phyloP scores from a whole-genome alignment of 2,329 filamentous ascomycete genomes.

The Penicillium sp. region DNA sequence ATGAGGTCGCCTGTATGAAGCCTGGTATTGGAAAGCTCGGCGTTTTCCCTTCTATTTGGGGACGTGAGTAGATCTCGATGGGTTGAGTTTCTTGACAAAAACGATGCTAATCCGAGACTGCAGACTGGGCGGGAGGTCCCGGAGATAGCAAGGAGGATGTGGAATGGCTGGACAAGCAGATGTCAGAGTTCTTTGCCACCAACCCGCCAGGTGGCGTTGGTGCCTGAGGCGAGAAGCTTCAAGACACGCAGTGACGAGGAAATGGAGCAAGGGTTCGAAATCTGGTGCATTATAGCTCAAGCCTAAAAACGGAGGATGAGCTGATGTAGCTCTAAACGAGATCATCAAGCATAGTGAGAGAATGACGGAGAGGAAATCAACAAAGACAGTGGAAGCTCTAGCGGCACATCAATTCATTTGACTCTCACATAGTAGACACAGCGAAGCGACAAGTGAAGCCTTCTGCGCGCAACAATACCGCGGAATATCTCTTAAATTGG shows the following conservation, averaged over 20 bases:
- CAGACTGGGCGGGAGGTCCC: conserved; percentile 66
- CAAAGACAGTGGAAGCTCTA: neutral
- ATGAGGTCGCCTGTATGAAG: conserved; percentile 67
- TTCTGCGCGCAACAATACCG: too few species aligned
- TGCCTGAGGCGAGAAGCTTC: conserved; percentile 8
- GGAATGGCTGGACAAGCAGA: conserved; percentile 68
- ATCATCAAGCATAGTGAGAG: neutral
- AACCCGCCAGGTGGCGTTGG: conserved; percentile 8
- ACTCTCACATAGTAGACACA: neutral
- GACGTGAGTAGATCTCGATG: conserved; percentile 49
- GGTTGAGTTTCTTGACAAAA: neutral
- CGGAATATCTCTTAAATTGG: too few species aligned
- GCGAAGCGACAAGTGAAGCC: too few species aligned
- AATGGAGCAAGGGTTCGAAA: neutral
- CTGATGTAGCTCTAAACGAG: neutral
- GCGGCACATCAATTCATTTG: neutral
- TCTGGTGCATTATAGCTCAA: neutral
- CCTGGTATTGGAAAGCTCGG: conserved; percentile 59
- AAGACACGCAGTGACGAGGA: neutral
- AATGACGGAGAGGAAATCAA: neutral
- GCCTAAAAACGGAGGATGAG: neutral
- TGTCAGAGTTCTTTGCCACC: conserved; percentile 55
- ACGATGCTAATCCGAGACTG: conserved; percentile 16
- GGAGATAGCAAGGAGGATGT: conserved; percentile 71
- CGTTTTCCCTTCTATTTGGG: conserved; percentile 65